Evolutionary conservation across 1,284 basidiomycete species (phyloP).

Genomic region (Heliocybe sulcata): DNA sequence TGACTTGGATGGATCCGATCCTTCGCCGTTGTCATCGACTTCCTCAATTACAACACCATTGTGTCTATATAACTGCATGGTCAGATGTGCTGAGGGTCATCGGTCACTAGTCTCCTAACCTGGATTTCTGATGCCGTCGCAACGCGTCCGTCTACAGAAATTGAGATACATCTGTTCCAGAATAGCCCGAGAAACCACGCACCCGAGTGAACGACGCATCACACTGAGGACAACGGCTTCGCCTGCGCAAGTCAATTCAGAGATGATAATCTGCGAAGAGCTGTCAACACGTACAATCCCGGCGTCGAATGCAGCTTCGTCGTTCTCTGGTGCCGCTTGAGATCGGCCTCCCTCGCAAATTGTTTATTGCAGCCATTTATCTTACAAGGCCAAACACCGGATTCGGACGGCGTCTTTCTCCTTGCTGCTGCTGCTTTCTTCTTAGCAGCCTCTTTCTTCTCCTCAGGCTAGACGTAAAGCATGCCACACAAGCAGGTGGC

Average conservation of each 20-base stretch:
- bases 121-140: constrained; percentile 46
- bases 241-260: constrained; percentile 27
- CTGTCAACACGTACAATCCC: constrained; percentile 47
- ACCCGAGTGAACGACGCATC: constrained; percentile 72
- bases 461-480: constrained; percentile 27
- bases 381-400: constrained; percentile 65
- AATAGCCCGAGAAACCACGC: constrained; percentile 19
- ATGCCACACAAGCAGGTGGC: constrained; percentile 11
- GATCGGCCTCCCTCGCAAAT: constrained; percentile 70
- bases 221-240: constrained; percentile 55
- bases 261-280: constrained; percentile 4
- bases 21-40: constrained; percentile 28
- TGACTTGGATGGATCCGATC: constrained; percentile 35
- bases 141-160: constrained; percentile 48
- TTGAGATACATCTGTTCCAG: constrained; percentile 7
- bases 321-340: constrained; percentile 71
- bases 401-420: constrained; percentile 40
- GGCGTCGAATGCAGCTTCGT: constrained; percentile 66
- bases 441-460: constrained; percentile 40
- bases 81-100: constrained; percentile 19
- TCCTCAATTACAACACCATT: constrained; percentile 62
- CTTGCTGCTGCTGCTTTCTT: constrained; percentile 23
- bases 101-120: constrained; percentile 17
- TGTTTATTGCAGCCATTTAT: constrained; percentile 72
- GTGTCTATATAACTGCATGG: constrained; percentile 41